phyloP scores from a whole-genome alignment of 805 yeast genomes.

The Cyberlindnera maclurae region DNA sequence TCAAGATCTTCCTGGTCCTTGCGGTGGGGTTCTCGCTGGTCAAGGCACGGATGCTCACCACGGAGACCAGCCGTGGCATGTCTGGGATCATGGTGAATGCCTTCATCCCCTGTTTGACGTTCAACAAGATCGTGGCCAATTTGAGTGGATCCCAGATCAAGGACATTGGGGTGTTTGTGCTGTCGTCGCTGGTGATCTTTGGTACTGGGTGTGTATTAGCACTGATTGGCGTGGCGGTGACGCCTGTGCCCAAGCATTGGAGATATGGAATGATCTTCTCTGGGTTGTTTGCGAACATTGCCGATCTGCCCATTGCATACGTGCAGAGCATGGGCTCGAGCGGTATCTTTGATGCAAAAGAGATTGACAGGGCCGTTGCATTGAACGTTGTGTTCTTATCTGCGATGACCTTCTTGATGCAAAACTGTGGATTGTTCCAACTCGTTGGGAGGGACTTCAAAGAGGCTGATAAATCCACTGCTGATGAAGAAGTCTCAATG shows the following conservation, averaged over 20 bases:
- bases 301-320: slow-evolving; percentile 49
- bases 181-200: slow-evolving; percentile 24
- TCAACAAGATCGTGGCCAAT: slow-evolving; percentile 44
- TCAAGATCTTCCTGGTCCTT: slow-evolving; percentile 21
- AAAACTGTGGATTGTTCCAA: slow-evolving; percentile 70
- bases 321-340: slow-evolving; percentile 39
- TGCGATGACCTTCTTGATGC: slow-evolving; percentile 54
- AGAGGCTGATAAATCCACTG: slow-evolving; percentile 2
- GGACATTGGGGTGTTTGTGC: slow-evolving; percentile 38
- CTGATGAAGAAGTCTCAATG: not conserved
- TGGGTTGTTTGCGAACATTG: slow-evolving; percentile 43
- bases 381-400: slow-evolving; percentile 31
- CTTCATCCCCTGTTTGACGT: slow-evolving; percentile 46
- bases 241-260: slow-evolving; percentile 43
- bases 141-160: slow-evolving; percentile 45
- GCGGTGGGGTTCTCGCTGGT: slow-evolving; percentile 15
- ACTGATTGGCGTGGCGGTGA: slow-evolving; percentile 25
- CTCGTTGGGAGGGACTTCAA: slow-evolving; percentile 67
- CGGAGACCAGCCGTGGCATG: slow-evolving; percentile 46
- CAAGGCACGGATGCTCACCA: slow-evolving; percentile 31
- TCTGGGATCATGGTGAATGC: slow-evolving; percentile 46
- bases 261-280: slow-evolving; percentile 41
- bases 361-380: slow-evolving; percentile 44
- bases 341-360: slow-evolving; percentile 29
- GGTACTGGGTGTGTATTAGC: slow-evolving; percentile 36